Percentiles rank a stretch among this genome's conserved stretches.
phyloP scores from a whole-genome alignment of 441 rosid genomes.

The Gossypium laxum region DNA sequence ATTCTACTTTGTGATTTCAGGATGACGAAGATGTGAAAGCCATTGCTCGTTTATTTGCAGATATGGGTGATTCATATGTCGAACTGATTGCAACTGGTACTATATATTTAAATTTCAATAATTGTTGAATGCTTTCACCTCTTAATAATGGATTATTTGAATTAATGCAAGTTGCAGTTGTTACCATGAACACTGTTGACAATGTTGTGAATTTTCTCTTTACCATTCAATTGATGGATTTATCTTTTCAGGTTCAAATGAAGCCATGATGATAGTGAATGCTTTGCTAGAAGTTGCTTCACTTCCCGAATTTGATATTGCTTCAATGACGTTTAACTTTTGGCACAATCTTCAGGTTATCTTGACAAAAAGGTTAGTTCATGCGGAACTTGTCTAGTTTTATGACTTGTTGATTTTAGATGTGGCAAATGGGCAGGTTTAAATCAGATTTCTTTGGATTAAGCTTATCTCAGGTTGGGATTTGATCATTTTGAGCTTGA shows the following conservation, averaged over 20 bases:
- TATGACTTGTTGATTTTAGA: not conserved
- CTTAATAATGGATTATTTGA: conserved; percentile 13
- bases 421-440: not conserved
- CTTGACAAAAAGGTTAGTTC: conserved; percentile 68
- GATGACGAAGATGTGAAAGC: conserved; percentile 99
- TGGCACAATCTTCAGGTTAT: conserved; percentile 97
- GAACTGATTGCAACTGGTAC: conserved; percentile 92
- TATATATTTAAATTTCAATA: conserved; percentile 1
- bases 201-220: conserved; percentile 6
- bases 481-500: not conserved
- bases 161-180: conserved; percentile 12
- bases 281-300: conserved; percentile 88
- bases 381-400: conserved; percentile 14
- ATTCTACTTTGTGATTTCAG: conserved; percentile 33
- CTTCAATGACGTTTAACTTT: conserved; percentile 97
- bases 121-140: not conserved
- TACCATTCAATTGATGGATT: conserved; percentile 4
- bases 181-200: conserved; percentile 11
- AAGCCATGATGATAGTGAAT: conserved; percentile 75
- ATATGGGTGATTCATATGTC: conserved; percentile 94
- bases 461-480: not conserved
- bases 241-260: conserved; percentile 61
- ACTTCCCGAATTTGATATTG: conserved; percentile 89
- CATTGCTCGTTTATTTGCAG: conserved; percentile 91
- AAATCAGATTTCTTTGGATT: not conserved